phyloP scores from a whole-genome alignment of 768 basidiomycete species.

The Kwoniella heveanensis region DNA sequence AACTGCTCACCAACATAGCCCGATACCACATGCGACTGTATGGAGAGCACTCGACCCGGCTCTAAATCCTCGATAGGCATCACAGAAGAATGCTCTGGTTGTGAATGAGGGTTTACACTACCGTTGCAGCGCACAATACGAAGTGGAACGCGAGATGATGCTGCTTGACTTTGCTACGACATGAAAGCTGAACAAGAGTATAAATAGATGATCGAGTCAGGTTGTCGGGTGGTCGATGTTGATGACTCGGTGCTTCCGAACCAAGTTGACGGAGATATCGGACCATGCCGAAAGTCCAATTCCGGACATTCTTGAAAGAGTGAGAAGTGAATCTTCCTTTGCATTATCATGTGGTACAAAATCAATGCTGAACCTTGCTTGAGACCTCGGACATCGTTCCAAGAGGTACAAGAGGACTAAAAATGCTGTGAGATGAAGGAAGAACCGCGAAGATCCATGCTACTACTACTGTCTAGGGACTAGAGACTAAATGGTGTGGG shows the following conservation, averaged over 20 bases:
- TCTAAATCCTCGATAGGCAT: slow-evolving; percentile 9
- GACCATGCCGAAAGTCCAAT: no score
- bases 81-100: not conserved
- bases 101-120: no score
- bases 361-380: slow-evolving; percentile 1
- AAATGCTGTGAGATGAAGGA: slow-evolving; percentile 2
- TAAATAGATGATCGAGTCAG: not conserved
- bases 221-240: no score
- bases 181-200: no score
- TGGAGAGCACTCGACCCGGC: slow-evolving; percentile 71
- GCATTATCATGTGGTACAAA: slow-evolving; percentile 16
- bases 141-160: no score
- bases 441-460: slow-evolving; percentile 2
- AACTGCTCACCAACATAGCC: slow-evolving; percentile 76
- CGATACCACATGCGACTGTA: slow-evolving; percentile 90
- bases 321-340: slow-evolving; percentile 30
- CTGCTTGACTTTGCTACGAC: no score
- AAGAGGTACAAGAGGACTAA: slow-evolving; percentile 3
- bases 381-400: not conserved
- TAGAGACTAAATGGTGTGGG: not conserved
- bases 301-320: no score
- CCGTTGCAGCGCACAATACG: no score
- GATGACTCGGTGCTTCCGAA: no score
- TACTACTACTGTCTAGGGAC: not conserved
- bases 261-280: no score